A percentile compares a stretch with the other conserved stretches of the same genome.
Conservation (phyloP, 768 basidiomycete genomes). For the Lactarius vividus region DNA sequence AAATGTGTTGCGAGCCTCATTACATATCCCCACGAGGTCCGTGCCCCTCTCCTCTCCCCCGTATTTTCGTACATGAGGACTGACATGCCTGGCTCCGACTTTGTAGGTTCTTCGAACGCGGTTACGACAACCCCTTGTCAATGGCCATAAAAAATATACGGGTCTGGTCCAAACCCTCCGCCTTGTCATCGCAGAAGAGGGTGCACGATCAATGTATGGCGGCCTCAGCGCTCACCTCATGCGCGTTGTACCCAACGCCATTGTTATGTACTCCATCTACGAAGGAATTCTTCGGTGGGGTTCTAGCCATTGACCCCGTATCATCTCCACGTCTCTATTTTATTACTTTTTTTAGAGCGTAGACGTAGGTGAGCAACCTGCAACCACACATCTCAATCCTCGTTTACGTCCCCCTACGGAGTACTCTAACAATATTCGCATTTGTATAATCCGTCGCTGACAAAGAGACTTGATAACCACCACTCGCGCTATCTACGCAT, state of each 20-base stretch:
- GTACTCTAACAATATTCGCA: background rate
- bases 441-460: constrained; percentile 8
- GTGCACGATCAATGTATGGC: constrained; percentile 79
- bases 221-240: constrained; percentile 94
- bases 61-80: background rate
- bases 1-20: constrained; percentile 93
- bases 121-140: constrained; percentile 80
- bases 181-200: constrained; percentile 88
- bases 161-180: constrained; percentile 82
- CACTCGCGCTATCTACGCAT: constrained; percentile 13
- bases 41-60: constrained; percentile 29
- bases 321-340: background rate
- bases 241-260: constrained; percentile 96
- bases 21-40: constrained; percentile 97
- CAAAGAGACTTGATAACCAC: constrained; percentile 8
- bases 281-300: constrained; percentile 75
- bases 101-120: constrained; percentile 85
- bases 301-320: constrained; percentile 5
- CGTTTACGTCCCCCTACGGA: background rate
- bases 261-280: constrained; percentile 96
- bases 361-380: constrained; percentile 9
- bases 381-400: background rate
- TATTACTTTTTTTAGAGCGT: constrained; percentile 7
- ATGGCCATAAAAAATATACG: constrained; percentile 79
- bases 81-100: background rate